Percentiles rank a stretch among this genome's conserved stretches.
Evolutionary conservation across 164 flowering plant species (phyloP).

Genomic region (Cinnamomum chago): DNA sequence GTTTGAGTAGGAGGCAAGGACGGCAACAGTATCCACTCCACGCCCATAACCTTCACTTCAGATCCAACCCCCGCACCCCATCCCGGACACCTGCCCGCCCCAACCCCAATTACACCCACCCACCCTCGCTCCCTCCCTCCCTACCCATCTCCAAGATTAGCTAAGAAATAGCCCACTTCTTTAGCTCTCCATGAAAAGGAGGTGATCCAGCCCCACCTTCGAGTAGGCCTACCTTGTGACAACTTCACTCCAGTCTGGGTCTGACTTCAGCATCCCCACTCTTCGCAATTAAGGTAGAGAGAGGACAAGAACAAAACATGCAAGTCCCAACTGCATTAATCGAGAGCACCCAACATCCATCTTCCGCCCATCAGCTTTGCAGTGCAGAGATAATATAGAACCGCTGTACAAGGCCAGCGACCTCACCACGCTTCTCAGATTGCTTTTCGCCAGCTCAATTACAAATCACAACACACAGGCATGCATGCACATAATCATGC

Average conservation of each 20-base stretch:
- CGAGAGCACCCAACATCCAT: not conserved
- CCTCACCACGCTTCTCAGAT: not conserved
- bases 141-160: too few relatives aligned
- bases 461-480: not conserved
- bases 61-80: not conserved
- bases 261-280: not conserved
- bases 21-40: not conserved
- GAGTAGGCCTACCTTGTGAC: not conserved
- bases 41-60: not conserved
- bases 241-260: not conserved
- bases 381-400: not conserved
- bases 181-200: too few relatives aligned
- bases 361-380: not conserved
- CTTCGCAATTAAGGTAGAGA: too few relatives aligned
- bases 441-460: not conserved
- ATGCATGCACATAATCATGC: not conserved
- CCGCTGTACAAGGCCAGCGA: constrained; percentile 2
- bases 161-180: not conserved
- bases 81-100: not conserved
- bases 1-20: not conserved
- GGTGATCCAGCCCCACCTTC: not conserved
- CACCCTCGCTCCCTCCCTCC: too few relatives aligned
- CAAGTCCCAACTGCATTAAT: not conserved
- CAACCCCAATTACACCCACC: too few relatives aligned
- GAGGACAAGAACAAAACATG: not conserved